Percentiles rank a stretch among this genome's conserved stretches.
Evolutionary conservation across 768 basidiomycete genomes (phyloP).

Genomic region (Mycena galopus): DNA sequence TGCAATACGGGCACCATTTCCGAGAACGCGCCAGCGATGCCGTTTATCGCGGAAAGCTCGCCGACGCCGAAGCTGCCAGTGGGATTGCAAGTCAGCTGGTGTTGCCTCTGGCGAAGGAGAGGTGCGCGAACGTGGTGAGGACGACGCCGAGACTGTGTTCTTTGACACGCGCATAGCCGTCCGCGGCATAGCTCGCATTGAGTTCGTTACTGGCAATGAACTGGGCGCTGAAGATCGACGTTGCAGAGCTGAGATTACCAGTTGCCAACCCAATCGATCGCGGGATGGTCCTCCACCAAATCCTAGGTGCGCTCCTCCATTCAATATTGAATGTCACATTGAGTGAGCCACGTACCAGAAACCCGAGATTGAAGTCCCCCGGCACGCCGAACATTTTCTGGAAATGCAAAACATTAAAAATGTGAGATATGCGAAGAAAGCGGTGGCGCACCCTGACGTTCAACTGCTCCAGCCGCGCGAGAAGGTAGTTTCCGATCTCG

Average conservation of each 20-base stretch:
- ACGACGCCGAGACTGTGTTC: conserved; percentile 78
- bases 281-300: conserved; percentile 82
- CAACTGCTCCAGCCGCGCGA: conserved; percentile 73
- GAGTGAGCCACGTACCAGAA: conserved; percentile 63
- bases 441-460: conserved; percentile 66
- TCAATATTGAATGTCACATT: too few relatives aligned
- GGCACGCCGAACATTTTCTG: conserved; percentile 88
- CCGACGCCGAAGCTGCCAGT: conserved; percentile 90
- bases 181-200: conserved; percentile 91
- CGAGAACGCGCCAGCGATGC: conserved; percentile 85
- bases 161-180: conserved; percentile 93
- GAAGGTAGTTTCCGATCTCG: conserved; percentile 69
- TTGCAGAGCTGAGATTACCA: too few relatives aligned
- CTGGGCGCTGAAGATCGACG: too few relatives aligned
- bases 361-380: conserved; percentile 84
- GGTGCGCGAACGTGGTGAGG: conserved; percentile 74
- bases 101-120: neutral
- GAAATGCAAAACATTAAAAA: conserved; percentile 27
- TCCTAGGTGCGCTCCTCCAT: conserved; percentile 71
- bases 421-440: neutral
- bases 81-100: neutral
- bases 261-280: conserved; percentile 91
- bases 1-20: conserved; percentile 94
- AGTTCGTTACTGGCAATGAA: conserved; percentile 76
- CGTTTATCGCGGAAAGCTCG: conserved; percentile 89